Evolutionary conservation across 129 eudicot genomes (phyloP).

Genomic region (Sambucus nigra): DNA sequence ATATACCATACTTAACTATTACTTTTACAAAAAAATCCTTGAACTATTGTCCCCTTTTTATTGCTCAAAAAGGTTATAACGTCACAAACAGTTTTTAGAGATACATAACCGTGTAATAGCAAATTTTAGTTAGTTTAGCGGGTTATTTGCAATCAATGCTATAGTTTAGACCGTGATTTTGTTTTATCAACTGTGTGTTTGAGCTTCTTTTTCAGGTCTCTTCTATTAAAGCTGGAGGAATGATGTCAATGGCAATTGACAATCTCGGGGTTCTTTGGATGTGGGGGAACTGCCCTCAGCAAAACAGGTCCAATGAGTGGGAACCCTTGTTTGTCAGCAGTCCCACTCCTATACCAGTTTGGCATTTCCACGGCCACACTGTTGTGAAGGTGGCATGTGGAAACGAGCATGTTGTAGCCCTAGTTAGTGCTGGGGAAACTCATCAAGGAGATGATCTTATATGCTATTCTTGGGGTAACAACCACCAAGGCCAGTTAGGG

Average conservation of each 20-base stretch:
- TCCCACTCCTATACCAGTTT: conserved; percentile 51
- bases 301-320: conserved; percentile 32
- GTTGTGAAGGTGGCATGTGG: conserved; percentile 98
- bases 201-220: conserved; percentile 33
- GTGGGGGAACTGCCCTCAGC: conserved; percentile 89
- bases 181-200: not conserved
- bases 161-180: too few relatives aligned
- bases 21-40: too few relatives aligned
- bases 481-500: conserved; percentile 83
- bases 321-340: conserved; percentile 34
- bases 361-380: conserved; percentile 79
- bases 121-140: too few relatives aligned
- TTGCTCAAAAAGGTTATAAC: too few relatives aligned
- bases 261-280: conserved; percentile 70
- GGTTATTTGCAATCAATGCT: too few relatives aligned
- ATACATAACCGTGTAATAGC: too few relatives aligned
- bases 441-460: conserved; percentile 42
- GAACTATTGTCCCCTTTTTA: too few relatives aligned
- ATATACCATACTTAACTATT: too few relatives aligned
- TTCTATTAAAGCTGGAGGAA: conserved; percentile 84
- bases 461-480: conserved; percentile 89
- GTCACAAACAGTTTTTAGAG: too few relatives aligned
- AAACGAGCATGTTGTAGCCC: conserved; percentile 79
- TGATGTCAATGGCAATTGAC: conserved; percentile 94
- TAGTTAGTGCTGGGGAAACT: conserved; percentile 61